Base-by-base conservation (phyloP, 106 monocot species). In the Dioscorea zingiberensis region DNA sequence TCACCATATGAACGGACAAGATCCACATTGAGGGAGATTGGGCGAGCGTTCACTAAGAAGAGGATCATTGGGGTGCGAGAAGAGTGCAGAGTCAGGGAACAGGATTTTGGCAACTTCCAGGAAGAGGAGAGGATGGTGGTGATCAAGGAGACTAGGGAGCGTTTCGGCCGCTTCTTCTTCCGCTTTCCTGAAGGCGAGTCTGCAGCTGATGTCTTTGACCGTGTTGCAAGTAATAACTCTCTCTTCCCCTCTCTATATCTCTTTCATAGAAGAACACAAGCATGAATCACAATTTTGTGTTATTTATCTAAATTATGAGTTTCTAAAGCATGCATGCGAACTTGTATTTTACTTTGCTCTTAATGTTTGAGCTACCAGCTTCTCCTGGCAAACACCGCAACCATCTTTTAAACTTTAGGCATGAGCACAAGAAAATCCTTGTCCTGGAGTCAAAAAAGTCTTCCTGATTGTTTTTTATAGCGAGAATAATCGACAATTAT, bases 61-160 rank as follows among this genome's bases (percentile, higher is more conserved):
- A 64, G 79, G 65, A 63, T 95, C 45, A 67, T 91, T 54, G 94
- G 94, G 3, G 94, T 74, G 32, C 62, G 94, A 54, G 91, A 95
- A 76, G 94, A 95, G 73, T 95, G 91, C 71, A 77, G 94, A 59
- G 27, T 95, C 11, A 45, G 91, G 26, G 94, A 95, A 80, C 94
- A 95, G 83, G 94, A 95, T 46, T 95, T 95, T 26, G 94, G 94
- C 5, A 95, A 95, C 57, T 95, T 95, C 60, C 94, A 95, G 77
- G 91, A 88, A 45, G 84, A 85, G 76, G 91, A 95, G 62, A 69
- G 91, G 78, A 94, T 94, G 94, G 61, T 58, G 64, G 85, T 46
- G 11, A 48, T 95, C 58, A 95, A 95, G 83, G 78, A 88, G 71
- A 83, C 87, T 0, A 65, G 94, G 58, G 68, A 80, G 59, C 74